Evolutionary conservation across 768 basidiomycete genomes (phyloP).

Genomic region (Zangia roseola): DNA sequence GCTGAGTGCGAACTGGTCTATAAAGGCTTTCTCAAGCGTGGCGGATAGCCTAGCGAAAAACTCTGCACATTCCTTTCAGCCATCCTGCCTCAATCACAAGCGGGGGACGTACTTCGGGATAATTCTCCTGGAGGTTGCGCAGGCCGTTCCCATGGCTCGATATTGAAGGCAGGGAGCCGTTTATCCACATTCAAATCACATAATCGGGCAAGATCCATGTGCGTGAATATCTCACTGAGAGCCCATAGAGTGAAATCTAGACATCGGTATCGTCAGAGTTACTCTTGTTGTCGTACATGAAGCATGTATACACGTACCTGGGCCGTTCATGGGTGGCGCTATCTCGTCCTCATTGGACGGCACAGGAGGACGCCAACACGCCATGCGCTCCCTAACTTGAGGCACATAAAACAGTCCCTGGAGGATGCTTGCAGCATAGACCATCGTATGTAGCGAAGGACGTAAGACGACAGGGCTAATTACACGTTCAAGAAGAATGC

Average conservation of each 20-base stretch:
- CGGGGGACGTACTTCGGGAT: conserved; percentile 36
- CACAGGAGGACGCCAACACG: conserved; percentile 36
- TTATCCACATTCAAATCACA: conserved; percentile 55
- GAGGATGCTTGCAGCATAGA: conserved; percentile 59
- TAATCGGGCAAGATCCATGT: conserved; percentile 65
- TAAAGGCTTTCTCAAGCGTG: conserved; percentile 45
- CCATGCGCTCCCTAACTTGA: conserved; percentile 53
- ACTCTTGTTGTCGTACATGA: neutral
- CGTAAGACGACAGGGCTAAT: conserved; percentile 71
- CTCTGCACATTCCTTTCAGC: conserved; percentile 34
- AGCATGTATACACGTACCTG: conserved; percentile 36
- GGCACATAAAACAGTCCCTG: conserved; percentile 63
- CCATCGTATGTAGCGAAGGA: conserved; percentile 47
- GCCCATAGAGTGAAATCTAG: conserved; percentile 52
- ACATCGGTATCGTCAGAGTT: neutral
- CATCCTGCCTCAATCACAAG: conserved; percentile 2
- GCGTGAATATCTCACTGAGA: conserved; percentile 63
- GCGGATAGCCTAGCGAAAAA: conserved; percentile 46
- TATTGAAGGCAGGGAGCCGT: conserved; percentile 45
- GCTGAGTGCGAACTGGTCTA: conserved; percentile 36
- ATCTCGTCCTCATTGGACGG: conserved; percentile 16
- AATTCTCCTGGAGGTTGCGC: conserved; percentile 40
- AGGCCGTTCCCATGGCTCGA: conserved; percentile 39
- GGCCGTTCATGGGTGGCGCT: conserved; percentile 30
- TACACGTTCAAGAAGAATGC: neutral